Percentiles rank a stretch among this genome's conserved stretches.
Conservation (phyloP, 257 asterid genomes). For the Phtheirospermum japonicum region DNA sequence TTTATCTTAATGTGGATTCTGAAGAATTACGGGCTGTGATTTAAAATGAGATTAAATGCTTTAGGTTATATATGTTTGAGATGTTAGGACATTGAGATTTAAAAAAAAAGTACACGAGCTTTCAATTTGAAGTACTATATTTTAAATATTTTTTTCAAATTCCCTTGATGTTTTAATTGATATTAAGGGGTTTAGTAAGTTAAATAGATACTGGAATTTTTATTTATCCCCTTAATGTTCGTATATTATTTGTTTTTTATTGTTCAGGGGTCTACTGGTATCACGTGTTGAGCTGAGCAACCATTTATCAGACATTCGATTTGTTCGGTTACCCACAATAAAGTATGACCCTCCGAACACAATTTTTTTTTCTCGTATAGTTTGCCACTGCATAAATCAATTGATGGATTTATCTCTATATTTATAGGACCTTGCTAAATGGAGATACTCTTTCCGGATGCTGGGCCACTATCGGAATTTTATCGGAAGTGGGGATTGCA, state of each 20-base stretch:
- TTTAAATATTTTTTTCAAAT: background rate
- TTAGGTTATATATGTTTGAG: background rate
- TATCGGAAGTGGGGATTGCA: constrained; percentile 62
- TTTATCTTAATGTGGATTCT: background rate
- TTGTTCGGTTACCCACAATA: constrained; percentile 69
- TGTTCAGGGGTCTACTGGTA: constrained; percentile 63
- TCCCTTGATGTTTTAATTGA: background rate
- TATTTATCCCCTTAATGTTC: background rate
- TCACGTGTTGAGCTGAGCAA: constrained; percentile 79
- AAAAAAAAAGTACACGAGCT: background rate
- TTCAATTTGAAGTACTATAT: background rate
- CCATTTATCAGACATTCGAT: constrained; percentile 82
- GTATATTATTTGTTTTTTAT: constrained; percentile 1
- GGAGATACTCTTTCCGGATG: constrained; percentile 90
- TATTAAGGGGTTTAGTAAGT: background rate
- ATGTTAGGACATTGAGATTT: background rate
- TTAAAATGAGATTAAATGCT: constrained; percentile 1
- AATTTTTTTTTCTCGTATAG: background rate
- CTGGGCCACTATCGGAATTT: constrained; percentile 89
- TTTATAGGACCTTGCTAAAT: constrained; percentile 49
- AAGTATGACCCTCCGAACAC: constrained; percentile 46
- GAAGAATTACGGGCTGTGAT: background rate
- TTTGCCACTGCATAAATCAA: constrained; percentile 1
- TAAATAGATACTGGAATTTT: too few species aligned
- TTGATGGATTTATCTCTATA: constrained; percentile 20